Evolutionary conservation across 139 green algal genomes (phyloP).

Genomic region (Ettlia oleoabundans): DNA sequence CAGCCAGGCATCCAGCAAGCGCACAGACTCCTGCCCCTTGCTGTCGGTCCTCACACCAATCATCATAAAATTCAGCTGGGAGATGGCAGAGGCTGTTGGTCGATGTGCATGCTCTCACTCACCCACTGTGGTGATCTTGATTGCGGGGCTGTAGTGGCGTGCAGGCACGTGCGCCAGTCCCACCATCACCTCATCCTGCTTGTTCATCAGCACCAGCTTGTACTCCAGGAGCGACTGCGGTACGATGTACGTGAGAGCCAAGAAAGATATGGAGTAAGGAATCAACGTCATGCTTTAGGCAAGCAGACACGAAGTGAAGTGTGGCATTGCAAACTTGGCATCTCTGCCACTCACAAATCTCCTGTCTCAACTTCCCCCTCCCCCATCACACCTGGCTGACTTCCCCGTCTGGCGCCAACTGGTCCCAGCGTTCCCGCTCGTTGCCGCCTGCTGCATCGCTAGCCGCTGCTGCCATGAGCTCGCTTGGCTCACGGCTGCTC

Average conservation of each 20-base stretch:
- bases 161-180: conserved; percentile 41
- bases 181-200: conserved; percentile 64
- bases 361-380: too few relatives aligned
- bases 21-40: too few relatives aligned
- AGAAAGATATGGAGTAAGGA: not conserved
- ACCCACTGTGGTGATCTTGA: conserved; percentile 63
- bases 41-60: too few relatives aligned
- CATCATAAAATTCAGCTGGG: too few relatives aligned
- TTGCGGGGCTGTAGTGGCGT: conserved; percentile 36
- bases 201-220: conserved; percentile 75
- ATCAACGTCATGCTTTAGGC: too few relatives aligned
- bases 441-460: not conserved
- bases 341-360: too few relatives aligned
- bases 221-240: conserved; percentile 33
- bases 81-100: too few relatives aligned
- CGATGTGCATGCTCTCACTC: not conserved
- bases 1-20: too few relatives aligned
- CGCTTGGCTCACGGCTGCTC: not conserved
- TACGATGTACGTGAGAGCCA: not conserved
- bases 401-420: not conserved
- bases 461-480: not conserved
- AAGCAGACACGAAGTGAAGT: too few relatives aligned
- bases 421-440: not conserved
- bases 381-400: not conserved
- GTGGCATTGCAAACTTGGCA: too few relatives aligned